phyloP scores from a whole-genome alignment of 164 flowering plant species.

The Amborella trichopoda region DNA sequence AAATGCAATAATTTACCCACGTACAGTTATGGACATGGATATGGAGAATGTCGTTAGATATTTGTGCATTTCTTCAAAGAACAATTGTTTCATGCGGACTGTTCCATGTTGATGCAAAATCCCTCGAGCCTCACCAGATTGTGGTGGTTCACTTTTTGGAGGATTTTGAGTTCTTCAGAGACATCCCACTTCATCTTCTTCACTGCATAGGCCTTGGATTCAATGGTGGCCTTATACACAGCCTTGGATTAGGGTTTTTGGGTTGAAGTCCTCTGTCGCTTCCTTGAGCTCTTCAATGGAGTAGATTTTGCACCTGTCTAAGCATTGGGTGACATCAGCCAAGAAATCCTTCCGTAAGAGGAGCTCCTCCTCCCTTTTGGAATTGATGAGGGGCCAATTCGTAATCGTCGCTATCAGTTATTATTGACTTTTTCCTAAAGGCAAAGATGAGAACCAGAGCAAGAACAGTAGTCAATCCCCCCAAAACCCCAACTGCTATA shows the following conservation, averaged over 20 bases:
- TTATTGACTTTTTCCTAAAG: too few species aligned
- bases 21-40: too few species aligned
- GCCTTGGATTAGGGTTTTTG: constrained; percentile 50
- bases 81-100: too few species aligned
- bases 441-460: too few species aligned
- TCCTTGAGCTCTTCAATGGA: constrained; percentile 47
- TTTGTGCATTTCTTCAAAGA: too few species aligned
- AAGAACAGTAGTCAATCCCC: too few species aligned
- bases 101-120: constrained; percentile 78
- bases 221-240: constrained; percentile 57
- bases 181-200: constrained; percentile 99
- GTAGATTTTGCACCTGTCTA: constrained; percentile 81
- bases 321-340: constrained; percentile 78
- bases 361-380: too few species aligned
- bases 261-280: constrained; percentile 58
- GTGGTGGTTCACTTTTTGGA: constrained; percentile 95
- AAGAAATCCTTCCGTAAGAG: constrained; percentile 27
- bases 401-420: too few species aligned
- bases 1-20: too few species aligned
- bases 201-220: constrained; percentile 58
- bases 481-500: too few species aligned
- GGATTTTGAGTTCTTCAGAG: constrained; percentile 74
- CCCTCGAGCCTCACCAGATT: constrained; percentile 84
- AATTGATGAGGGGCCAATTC: too few species aligned
- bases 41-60: too few species aligned